Evolutionary conservation across 2,329 filamentous ascomycete species (phyloP).

Genomic region (Zopfia rhizophila): DNA sequence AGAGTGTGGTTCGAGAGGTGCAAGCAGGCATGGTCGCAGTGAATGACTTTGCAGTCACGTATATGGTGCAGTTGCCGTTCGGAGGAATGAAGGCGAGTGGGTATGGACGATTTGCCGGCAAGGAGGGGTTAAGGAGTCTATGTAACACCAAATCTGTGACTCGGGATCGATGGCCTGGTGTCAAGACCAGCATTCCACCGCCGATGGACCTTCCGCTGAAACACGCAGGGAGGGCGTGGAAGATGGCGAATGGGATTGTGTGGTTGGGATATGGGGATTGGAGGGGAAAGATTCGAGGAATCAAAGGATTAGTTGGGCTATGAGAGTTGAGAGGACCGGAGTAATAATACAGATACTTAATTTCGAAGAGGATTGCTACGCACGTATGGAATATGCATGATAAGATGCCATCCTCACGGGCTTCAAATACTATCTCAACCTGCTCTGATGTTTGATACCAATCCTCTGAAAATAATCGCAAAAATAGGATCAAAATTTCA

Average conservation of each 20-base stretch:
- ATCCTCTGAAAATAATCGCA: too few species aligned
- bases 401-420: too few species aligned
- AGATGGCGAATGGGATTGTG: slow-evolving; percentile 57
- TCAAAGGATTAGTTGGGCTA: slow-evolving; percentile 52
- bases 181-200: slow-evolving; percentile 81
- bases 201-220: slow-evolving; percentile 83
- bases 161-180: slow-evolving; percentile 71
- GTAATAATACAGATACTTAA: too few species aligned
- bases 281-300: slow-evolving; percentile 50
- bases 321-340: slow-evolving; percentile 22
- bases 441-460: too few species aligned
- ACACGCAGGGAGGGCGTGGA: slow-evolving; percentile 50
- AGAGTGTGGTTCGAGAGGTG: slow-evolving; percentile 73
- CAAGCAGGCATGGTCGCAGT: slow-evolving; percentile 91
- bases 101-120: slow-evolving; percentile 91
- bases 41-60: slow-evolving; percentile 95
- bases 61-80: slow-evolving; percentile 94
- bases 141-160: slow-evolving; percentile 92
- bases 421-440: too few species aligned
- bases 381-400: too few species aligned
- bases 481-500: too few species aligned
- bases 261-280: slow-evolving; percentile 61
- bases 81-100: slow-evolving; percentile 88
- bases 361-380: too few species aligned
- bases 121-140: slow-evolving; percentile 84